phyloP scores from a whole-genome alignment of 2,329 filamentous ascomycete species.

The Aureobasidium sp. region DNA sequence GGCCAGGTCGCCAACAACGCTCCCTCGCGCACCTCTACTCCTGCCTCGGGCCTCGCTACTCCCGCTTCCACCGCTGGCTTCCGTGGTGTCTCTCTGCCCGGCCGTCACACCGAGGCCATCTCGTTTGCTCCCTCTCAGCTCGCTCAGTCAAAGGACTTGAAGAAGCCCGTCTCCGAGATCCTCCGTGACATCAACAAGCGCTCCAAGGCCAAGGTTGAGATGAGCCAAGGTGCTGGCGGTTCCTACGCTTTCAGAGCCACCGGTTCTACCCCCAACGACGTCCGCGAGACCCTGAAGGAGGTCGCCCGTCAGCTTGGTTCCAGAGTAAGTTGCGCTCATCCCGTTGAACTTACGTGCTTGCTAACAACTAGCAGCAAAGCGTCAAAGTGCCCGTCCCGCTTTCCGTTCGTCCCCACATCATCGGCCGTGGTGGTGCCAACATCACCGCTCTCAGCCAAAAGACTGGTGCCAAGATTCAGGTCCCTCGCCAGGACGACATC shows the following conservation, averaged over 20 bases:
- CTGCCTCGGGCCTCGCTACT: slow-evolving; percentile 50
- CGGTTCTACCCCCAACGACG: slow-evolving; percentile 68
- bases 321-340: slow-evolving; percentile 52
- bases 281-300: slow-evolving; percentile 82
- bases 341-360: background rate
- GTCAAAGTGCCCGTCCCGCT: slow-evolving; percentile 74
- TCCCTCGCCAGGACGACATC: slow-evolving; percentile 70
- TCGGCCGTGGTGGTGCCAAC: slow-evolving; percentile 82
- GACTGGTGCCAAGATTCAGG: slow-evolving; percentile 82
- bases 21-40: slow-evolving; percentile 55
- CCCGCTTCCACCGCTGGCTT: slow-evolving; percentile 38
- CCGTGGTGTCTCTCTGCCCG: slow-evolving; percentile 62
- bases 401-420: slow-evolving; percentile 80
- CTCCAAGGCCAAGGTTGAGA: slow-evolving; percentile 77
- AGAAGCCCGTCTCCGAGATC: slow-evolving; percentile 76
- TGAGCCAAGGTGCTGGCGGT: slow-evolving; percentile 65
- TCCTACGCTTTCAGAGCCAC: slow-evolving; percentile 75
- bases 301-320: slow-evolving; percentile 80
- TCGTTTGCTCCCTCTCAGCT: slow-evolving; percentile 69
- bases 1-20: slow-evolving; percentile 45
- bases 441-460: slow-evolving; percentile 86
- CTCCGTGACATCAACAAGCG: slow-evolving; percentile 88
- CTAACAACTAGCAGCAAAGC: slow-evolving; percentile 45
- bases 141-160: slow-evolving; percentile 68
- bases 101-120: slow-evolving; percentile 72